Evolutionary conservation across 768 basidiomycete species (phyloP).

Genomic region (Daedaleopsis nitida): DNA sequence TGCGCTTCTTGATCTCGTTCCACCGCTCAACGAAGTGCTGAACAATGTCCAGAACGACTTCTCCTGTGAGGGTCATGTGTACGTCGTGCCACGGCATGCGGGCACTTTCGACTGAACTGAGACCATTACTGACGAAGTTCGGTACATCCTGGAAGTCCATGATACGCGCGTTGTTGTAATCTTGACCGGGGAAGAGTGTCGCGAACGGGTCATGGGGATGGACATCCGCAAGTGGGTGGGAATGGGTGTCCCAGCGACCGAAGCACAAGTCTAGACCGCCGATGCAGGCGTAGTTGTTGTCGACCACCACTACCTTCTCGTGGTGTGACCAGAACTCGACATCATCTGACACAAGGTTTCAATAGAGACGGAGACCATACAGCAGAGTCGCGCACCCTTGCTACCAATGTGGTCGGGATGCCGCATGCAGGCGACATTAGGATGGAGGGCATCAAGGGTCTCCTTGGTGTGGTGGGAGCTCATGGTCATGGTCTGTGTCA

Average conservation of each 20-base stretch:
- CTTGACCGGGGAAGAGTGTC: constrained; percentile 91
- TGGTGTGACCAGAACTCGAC: constrained; percentile 93
- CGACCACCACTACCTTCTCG: constrained; percentile 88
- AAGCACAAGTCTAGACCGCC: constrained; percentile 97
- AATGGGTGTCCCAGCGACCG: constrained; percentile 95
- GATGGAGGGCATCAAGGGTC: constrained; percentile 78
- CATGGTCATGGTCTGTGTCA: constrained; percentile 91
- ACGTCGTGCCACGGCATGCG: constrained; percentile 98
- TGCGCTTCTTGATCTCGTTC: constrained; percentile 88
- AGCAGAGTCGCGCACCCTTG: constrained; percentile 47
- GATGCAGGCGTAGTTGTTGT: constrained; percentile 83
- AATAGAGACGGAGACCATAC: neutral
- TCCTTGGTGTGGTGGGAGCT: constrained; percentile 85
- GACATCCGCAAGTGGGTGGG: constrained; percentile 87
- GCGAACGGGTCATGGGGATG: constrained; percentile 83
- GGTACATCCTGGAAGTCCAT: constrained; percentile 84
- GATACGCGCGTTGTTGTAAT: constrained; percentile 89
- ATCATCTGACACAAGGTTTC: constrained; percentile 48
- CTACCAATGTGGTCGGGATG: constrained; percentile 90
- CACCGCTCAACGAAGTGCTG: constrained; percentile 94
- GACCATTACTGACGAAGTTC: constrained; percentile 69
- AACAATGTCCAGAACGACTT: constrained; percentile 85
- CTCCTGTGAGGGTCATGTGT: constrained; percentile 82
- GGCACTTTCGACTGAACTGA: constrained; percentile 67
- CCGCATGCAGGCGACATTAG: constrained; percentile 86